These are phyloP conservation scores for Alternaria arbusti DNA, from an alignment of 2,329 filamentous ascomycete genomes.

Conservation along the genomic window DNA sequence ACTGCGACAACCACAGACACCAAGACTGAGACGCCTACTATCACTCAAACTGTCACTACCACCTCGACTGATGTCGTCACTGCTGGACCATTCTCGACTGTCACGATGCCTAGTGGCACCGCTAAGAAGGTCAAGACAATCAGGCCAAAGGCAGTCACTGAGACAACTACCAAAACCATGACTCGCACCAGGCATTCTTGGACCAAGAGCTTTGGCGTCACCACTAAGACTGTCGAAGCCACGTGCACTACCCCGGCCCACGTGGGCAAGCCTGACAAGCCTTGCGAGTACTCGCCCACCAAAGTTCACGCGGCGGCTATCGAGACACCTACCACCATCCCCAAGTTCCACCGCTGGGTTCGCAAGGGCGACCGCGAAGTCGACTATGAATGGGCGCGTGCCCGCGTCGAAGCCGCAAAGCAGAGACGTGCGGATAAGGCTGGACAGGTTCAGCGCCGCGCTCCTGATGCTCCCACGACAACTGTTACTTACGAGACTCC, in stretches of 20 bases:
- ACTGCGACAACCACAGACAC: conserved; percentile 44
- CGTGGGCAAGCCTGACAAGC: conserved; percentile 41
- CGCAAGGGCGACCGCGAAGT: conserved; percentile 38
- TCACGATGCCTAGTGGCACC: conserved; percentile 42
- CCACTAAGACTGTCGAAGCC: conserved; percentile 46
- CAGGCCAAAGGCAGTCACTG: conserved; percentile 36
- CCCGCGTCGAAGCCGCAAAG: conserved; percentile 45
- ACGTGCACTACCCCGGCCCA: conserved; percentile 46
- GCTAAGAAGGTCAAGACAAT: conserved; percentile 41
- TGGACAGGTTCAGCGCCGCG: conserved; percentile 37
- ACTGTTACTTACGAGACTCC: conserved; percentile 41
- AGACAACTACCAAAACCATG: conserved; percentile 30
- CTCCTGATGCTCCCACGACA: conserved; percentile 44
- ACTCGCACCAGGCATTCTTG: conserved; percentile 36
- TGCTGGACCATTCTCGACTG: conserved; percentile 35
- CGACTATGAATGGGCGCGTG: conserved; percentile 43
- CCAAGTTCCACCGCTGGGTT: conserved; percentile 29
- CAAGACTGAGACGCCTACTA: conserved; percentile 36
- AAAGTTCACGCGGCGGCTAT: conserved; percentile 38
- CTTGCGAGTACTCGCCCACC: conserved; percentile 45
- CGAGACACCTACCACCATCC: conserved; percentile 33
- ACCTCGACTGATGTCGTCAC: conserved; percentile 35
- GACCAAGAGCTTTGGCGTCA: conserved; percentile 35
- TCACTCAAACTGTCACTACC: conserved; percentile 30
- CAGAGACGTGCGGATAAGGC: conserved; percentile 31